Base-by-base conservation (phyloP, 2,329 filamentous ascomycete species). In the Pseudofabraea citricarpa region DNA sequence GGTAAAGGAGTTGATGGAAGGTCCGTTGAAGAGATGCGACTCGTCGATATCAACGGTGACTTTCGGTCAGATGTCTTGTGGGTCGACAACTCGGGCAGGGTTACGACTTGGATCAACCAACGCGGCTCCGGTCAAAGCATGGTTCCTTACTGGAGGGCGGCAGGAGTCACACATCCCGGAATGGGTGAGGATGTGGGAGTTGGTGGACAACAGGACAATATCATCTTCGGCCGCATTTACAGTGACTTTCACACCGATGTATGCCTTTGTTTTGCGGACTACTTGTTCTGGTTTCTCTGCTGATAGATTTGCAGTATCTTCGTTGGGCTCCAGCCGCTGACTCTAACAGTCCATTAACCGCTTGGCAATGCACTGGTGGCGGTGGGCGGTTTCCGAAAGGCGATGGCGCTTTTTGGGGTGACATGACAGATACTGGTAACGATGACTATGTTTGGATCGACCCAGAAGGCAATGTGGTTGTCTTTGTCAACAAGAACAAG, bases 181-280 rank as follows among this genome's bases (percentile, higher is more conserved):
- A 21, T 36, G 18, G 41, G 36, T 43, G 57, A 51, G 2, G 61
- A 63, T 43, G 60, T 36, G 18, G 41, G 36, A 45, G 57, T 52
- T 2, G 61, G 63, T 43, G 60, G 61, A 2, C 51, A 52, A 18
- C 42, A 47, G 13, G 63, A 60, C 41, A 58, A 57, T 45, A 54
- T 61, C 22, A 64, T 63, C 56, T 51, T 42, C 29, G 60, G 57
- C 6, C 43, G 53, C 27, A 42, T 8, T 9, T 13, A n/a, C 8
- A n/a, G n/a, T n/a, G n/a, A n/a, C n/a, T n/a, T n/a, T n/a, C n/a
- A n/a, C n/a, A n/a, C n/a, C n/a, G n/a, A n/a, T n/a, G n/a, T n/a
- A n/a, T n/a, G n/a, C n/a, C n/a, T n/a, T n/a, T n/a, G n/a, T n/a
- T n/a, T n/a, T n/a, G n/a, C n/a, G n/a, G n/a, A n/a, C n/a, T n/a